Base-by-base conservation (phyloP, 768 basidiomycete genomes). In the Hydnomerulius pinastri region DNA sequence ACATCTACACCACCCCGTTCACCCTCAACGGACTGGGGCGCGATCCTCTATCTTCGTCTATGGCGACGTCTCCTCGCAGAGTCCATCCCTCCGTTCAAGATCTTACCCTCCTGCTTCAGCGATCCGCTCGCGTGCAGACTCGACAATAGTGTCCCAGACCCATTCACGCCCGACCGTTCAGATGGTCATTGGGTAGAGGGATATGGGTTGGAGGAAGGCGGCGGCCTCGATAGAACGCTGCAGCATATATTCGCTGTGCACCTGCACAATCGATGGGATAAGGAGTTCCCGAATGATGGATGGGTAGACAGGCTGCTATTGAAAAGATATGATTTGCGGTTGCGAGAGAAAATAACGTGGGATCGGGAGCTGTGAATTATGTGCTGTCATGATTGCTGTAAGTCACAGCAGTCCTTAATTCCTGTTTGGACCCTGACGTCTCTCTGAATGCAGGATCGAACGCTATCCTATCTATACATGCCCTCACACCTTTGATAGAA, bases 201-300 rank as follows among this genome's bases (percentile, higher is more conserved):
- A 1, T 28, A 55, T 5, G 85, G 86, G 1, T 63, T 82, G 43
- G 81, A 79, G 55, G 78, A 79, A 55, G 86, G 80, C 4, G 89
- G 84, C 6, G 79, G 78, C 11, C 71, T 87, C 51, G 86, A 88
- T 59, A 53, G 71, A 39, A 78, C 75, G 52, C 72, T 95, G n/a
- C 60, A 69, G 44, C 83, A 85, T 43, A 78, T 96, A 1, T 98
- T 95, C 71, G 79, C 85, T 0, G 83, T 98, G 18, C 96, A 98
- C 71, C 65, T 98, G 56, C 96, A 98, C 67, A 97, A 98, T 70
- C 92, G 92, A 65, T 98, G 95, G 95, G 80, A 86, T 47, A 95
- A 90, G 74, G 65, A 71, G 45, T 98, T 88, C 60, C 94, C 96
- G 0, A 63, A 62, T 18, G 80, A 73, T 5, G 95, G 96, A 0